These are phyloP conservation scores for Apiospora marii DNA, from an alignment of 2,329 filamentous ascomycete species.

Conservation along the genomic window DNA sequence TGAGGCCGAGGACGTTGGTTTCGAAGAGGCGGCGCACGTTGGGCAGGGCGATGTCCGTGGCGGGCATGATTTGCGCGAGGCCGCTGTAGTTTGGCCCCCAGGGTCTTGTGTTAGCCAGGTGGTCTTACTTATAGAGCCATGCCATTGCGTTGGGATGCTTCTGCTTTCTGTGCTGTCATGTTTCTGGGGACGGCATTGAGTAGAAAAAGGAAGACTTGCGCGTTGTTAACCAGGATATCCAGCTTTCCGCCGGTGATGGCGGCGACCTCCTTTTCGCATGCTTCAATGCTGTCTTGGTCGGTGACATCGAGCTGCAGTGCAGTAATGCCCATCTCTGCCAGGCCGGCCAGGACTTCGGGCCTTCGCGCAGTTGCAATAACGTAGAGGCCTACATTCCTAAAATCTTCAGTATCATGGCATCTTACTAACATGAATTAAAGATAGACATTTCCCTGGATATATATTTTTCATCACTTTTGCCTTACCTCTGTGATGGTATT, in stretches of 20 bases:
- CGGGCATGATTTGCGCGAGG: slow-evolving; percentile 55
- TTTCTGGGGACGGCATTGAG: not conserved
- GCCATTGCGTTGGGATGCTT: no score
- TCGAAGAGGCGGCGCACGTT: slow-evolving; percentile 60
- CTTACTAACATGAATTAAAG: not conserved
- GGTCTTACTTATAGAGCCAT: not conserved
- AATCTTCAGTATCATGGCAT: not conserved
- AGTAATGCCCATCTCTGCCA: slow-evolving; percentile 57
- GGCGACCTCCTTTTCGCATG: slow-evolving; percentile 55
- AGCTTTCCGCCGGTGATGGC: slow-evolving; percentile 60
- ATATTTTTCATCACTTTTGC: no score
- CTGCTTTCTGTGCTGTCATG: no score
- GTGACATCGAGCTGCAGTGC: slow-evolving; percentile 63
- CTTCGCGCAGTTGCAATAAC: slow-evolving; percentile 66
- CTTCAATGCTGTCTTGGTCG: slow-evolving; percentile 56
- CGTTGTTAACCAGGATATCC: slow-evolving; percentile 68
- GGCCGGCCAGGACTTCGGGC: slow-evolving; percentile 53
- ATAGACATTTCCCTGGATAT: no score
- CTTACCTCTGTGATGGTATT: slow-evolving; percentile 60
- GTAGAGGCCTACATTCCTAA: slow-evolving; percentile 47
- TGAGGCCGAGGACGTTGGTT: slow-evolving; percentile 62
- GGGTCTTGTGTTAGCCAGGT: not conserved
- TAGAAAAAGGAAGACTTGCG: slow-evolving; percentile 46
- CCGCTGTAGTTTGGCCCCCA: slow-evolving; percentile 44
- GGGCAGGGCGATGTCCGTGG: slow-evolving; percentile 56